Evolutionary conservation across 2,329 filamentous ascomycete species (phyloP).

Genomic region (Aureobasidium sp.): DNA sequence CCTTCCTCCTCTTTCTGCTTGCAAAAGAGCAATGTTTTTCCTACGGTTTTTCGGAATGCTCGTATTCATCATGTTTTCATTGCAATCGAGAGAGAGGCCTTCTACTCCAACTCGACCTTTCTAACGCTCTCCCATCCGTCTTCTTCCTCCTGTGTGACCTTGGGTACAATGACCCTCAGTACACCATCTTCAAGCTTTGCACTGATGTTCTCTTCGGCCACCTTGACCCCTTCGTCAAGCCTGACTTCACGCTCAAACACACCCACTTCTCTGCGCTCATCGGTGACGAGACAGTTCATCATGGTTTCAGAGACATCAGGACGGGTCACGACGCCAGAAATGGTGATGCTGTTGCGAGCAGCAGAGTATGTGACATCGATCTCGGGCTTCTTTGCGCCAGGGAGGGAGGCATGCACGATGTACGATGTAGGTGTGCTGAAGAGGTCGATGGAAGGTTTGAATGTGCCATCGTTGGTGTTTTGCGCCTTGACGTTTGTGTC

Average conservation of each 20-base stretch:
- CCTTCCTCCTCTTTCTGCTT: conserved; percentile 11
- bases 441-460: conserved; percentile 61
- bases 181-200: conserved; percentile 76
- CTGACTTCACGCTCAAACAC: conserved; percentile 65
- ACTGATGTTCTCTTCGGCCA: conserved; percentile 61
- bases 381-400: conserved; percentile 73
- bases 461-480: conserved; percentile 40
- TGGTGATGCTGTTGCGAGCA: conserved; percentile 56
- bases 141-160: conserved; percentile 58
- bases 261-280: conserved; percentile 61
- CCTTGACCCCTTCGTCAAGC: conserved; percentile 43
- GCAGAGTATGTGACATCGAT: conserved; percentile 69
- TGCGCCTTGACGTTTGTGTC: conserved; percentile 21
- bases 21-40: not conserved
- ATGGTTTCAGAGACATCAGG: conserved; percentile 61
- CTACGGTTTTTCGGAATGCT: not conserved
- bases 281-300: conserved; percentile 55
- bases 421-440: conserved; percentile 62
- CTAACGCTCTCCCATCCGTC: conserved; percentile 53
- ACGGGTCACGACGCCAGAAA: conserved; percentile 67
- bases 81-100: not conserved
- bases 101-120: conserved; percentile 46
- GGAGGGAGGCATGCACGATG: conserved; percentile 65
- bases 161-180: conserved; percentile 68
- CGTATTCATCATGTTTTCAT: not conserved